Percentiles rank a stretch among this genome's conserved stretches.
Evolutionary conservation across 177 flowering plant species (phyloP).

Genomic region (Vitis hybrid): DNA sequence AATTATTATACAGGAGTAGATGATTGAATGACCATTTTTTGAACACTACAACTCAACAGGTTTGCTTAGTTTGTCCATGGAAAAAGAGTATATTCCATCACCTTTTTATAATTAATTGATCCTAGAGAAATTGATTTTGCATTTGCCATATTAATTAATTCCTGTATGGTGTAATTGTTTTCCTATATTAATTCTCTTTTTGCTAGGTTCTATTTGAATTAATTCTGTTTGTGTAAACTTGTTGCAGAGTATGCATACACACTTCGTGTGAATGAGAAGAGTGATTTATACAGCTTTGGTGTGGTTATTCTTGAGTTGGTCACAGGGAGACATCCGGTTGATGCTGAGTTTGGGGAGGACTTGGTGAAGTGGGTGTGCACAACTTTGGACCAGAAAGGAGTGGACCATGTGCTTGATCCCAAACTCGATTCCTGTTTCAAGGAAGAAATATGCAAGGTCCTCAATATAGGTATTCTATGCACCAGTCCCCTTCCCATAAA

Average conservation of each 20-base stretch:
- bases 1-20: too few species aligned
- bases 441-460: slow-evolving; percentile 63
- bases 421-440: slow-evolving; percentile 64
- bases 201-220: slow-evolving; percentile 4
- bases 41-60: too few species aligned
- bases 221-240: slow-evolving; percentile 5
- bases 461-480: slow-evolving; percentile 66
- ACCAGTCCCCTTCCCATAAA: slow-evolving; percentile 78
- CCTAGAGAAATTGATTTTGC: background rate
- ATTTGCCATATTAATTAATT: background rate
- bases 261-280: slow-evolving; percentile 79
- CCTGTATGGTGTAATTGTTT: too few species aligned
- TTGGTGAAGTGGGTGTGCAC: slow-evolving; percentile 76
- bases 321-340: slow-evolving; percentile 60
- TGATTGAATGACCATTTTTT: too few species aligned
- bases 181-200: background rate
- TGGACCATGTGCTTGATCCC: slow-evolving; percentile 60
- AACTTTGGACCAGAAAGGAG: slow-evolving; percentile 64
- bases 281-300: slow-evolving; percentile 78
- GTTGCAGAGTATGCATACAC: slow-evolving; percentile 78
- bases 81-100: too few species aligned
- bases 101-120: too few species aligned
- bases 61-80: too few species aligned
- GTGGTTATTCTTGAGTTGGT: slow-evolving; percentile 70
- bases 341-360: slow-evolving; percentile 72